Evolutionary conservation across 1,139 yeast species (phyloP), one percentile per base, ranked within the genome.

Genomic region (Suhomyces ambrosiae): DNA sequence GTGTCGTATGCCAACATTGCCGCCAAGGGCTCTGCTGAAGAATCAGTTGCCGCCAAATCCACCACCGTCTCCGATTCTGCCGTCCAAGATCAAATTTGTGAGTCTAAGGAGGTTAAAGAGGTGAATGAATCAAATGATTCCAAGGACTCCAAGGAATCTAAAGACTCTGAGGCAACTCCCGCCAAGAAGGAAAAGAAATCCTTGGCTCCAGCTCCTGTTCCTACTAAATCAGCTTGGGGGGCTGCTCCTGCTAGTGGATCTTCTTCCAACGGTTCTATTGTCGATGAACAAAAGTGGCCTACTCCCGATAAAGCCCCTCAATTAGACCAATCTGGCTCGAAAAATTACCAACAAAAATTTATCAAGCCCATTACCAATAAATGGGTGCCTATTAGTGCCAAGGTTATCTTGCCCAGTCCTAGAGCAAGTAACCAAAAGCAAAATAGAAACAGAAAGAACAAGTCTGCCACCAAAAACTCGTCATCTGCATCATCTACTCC

Each of bases 311-410:
- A 65, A 50, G 58, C 63, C 15, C 60, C 52, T 19, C 43, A 35
- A 17, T 38, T 38, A 35, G 59, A 54, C 40, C 58, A 54, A 39
- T 56, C 57, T 41, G 53, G 56, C 23, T 49, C 61, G 16, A 58
- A 62, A 33, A 58, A 66, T 14, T 60, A 67, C 15, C 67, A 63
- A 38, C 76, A 75, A 44, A 74, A 81, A 49, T 68, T 70, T 49
- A 65, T 68, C 47, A 77, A 70, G 48, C 74, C 86, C 24, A 79
- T 82, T 47, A 80, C 82, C 48, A 89, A 84, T 53, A 87, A 87
- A 62, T 88, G 95, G 95, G 85, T 86, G 31, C 95, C 95, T n/a
- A 81, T 83, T 57, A 77, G 79, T 49, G 94, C 92, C 21, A 78
- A 83, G 46, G 82, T 85, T 38, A 79, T 77, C 35, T 69, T 77